Conservation (phyloP, 768 basidiomycete genomes). For the Auricularia cornea region DNA sequence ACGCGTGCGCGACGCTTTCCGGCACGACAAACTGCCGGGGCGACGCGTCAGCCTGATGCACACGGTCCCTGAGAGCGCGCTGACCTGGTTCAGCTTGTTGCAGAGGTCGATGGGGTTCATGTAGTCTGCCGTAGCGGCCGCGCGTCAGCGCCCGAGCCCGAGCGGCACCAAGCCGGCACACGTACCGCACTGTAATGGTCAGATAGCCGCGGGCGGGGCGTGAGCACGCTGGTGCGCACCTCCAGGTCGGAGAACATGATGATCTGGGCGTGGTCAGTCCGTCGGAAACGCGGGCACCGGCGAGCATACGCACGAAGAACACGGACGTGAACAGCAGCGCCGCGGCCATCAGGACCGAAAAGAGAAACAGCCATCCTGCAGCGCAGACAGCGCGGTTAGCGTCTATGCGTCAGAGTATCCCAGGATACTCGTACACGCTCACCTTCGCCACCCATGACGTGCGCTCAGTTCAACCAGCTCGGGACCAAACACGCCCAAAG, state of each 20-base stretch:
- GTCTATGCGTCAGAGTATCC: not conserved
- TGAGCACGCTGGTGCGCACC: not conserved
- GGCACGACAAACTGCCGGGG: constrained; percentile 30
- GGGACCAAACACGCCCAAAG: too few species aligned
- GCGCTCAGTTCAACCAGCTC: not conserved
- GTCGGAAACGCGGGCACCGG: not conserved
- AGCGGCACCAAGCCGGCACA: not conserved
- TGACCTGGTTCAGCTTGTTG: constrained; percentile 97
- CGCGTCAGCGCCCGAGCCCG: not conserved
- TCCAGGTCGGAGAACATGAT: not conserved
- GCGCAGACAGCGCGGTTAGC: not conserved
- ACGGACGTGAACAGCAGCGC: constrained; percentile 97
- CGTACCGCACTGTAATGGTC: not conserved
- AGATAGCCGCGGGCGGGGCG: not conserved
- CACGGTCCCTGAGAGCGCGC: not conserved
- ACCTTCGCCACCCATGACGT: not conserved
- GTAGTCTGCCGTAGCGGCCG: constrained; percentile 48
- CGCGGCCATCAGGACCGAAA: constrained; percentile 91
- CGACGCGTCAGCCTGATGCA: not conserved
- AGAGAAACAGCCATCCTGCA: constrained; percentile 92
- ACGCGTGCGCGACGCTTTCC: constrained; percentile 91
- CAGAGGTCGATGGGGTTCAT: constrained; percentile 99
- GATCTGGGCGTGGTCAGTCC: not conserved
- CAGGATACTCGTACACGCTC: not conserved
- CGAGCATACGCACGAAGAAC: constrained; percentile 75